Percentiles rank a stretch among this genome's conserved stretches.
Evolutionary conservation across 2,329 filamentous ascomycete species (phyloP).

Genomic region (Beauveria varroae): DNA sequence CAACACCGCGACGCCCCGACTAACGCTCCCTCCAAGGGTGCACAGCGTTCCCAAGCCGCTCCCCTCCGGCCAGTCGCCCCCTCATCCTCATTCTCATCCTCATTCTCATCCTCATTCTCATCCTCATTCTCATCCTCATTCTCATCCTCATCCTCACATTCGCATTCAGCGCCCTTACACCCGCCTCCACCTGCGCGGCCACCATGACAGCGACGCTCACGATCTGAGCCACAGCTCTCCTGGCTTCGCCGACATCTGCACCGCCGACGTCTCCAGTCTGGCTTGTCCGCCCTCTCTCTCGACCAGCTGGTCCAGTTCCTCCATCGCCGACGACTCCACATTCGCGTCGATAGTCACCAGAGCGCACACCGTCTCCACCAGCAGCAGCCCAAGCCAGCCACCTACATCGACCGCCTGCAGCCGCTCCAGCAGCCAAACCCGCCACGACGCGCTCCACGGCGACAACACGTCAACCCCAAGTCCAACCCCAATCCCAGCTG

Average conservation of each 20-base stretch:
- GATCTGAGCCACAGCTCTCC: neutral
- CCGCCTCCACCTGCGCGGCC: conserved; percentile 8
- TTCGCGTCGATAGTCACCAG: conserved; percentile 5
- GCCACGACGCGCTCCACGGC: conserved; percentile 4
- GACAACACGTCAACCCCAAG: conserved; percentile 7
- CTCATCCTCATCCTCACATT: conserved; percentile 7
- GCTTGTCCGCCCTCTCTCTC: conserved; percentile 1
- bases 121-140: conserved; percentile 3
- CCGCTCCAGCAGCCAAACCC: conserved; percentile 9
- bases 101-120: conserved; percentile 10
- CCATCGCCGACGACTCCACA: conserved; percentile 12
- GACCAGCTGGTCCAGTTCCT: conserved; percentile 11
- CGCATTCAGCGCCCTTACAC: conserved; percentile 11
- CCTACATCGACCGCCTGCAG: conserved; percentile 9
- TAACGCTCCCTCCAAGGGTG: conserved; percentile 5
- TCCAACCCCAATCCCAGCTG: neutral
- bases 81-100: conserved; percentile 1
- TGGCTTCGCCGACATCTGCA: conserved; percentile 8
- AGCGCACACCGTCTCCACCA: conserved; percentile 12
- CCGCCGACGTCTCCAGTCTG: neutral
- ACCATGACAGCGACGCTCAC: conserved; percentile 4
- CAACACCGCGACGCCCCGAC: neutral
- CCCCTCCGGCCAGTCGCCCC: conserved; percentile 7
- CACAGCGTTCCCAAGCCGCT: conserved; percentile 9
- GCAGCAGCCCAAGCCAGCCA: conserved; percentile 11